Base-by-base conservation (phyloP, 1,139 yeast genomes). In the Meyerozyma guilliermondii region DNA sequence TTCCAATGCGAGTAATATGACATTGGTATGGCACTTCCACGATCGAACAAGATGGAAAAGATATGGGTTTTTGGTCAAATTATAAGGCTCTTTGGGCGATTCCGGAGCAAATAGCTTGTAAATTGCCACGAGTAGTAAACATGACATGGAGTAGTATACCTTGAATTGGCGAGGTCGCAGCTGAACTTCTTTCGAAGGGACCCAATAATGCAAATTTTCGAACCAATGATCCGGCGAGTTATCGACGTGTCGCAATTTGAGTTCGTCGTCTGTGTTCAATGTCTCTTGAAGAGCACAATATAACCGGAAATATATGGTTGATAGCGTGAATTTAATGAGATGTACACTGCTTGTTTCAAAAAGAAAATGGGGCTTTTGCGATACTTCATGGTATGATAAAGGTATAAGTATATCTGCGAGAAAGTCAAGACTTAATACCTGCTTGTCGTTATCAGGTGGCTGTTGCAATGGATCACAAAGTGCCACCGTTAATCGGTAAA, bases 391-490 rank as follows among this genome's bases (percentile, higher is more conserved):
- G 51, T 54, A 59, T 31, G 60, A 51, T 14, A 78, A 56, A 0
- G 78, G 79, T 6, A 83, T 64, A 17, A 78, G 63, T 38, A 80
- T 50, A 46, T 78, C 79, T 5, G 84, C 71, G 5, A 82, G 50
- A 7, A 71, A 56, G 45, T 80, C 81, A 9, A 83, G 59, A 24
- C 87, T 80, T 14, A 81, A 62, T 0, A 80, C 60, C 26, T 66
- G 59, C 1, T 62, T 56, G 18, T 80, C 82, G n/a, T 72, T 71
- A 29, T 83, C 86, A 35, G 76, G 74, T 0, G 91, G 89, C 49
- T 81, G 88, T 1, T 87, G 80, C 50, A 72, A 66, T 4, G 87
- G 87, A 55, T 83, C 88, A 43, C 82, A 76, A 34, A 83, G 57
- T 2, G 78, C 36, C 17, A 16, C 16, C 13, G 36, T 14, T 18